A percentile compares a stretch with the other conserved stretches of the same genome.
phyloP scores from a whole-genome alignment of 495 filamentous ascomycete species.

The Tuber brumale region DNA sequence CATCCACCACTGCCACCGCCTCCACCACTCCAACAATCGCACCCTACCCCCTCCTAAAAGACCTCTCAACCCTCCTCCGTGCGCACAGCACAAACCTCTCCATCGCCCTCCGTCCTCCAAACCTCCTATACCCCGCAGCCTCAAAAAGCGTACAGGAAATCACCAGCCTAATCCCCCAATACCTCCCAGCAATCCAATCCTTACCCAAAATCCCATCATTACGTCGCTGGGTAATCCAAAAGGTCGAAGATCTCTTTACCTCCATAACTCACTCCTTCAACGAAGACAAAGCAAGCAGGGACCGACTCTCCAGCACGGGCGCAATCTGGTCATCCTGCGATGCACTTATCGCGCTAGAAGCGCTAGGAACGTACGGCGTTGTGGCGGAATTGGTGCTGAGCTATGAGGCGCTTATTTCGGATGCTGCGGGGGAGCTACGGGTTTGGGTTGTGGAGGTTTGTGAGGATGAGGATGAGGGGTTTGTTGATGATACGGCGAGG shows the following conservation, averaged over 20 bases:
- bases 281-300: conserved; percentile 19
- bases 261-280: conserved; percentile 29
- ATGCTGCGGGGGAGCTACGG: conserved; percentile 60
- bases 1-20: not conserved
- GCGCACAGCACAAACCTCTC: conserved; percentile 41
- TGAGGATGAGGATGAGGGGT: conserved; percentile 5
- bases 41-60: not conserved
- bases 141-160: conserved; percentile 30
- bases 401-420: conserved; percentile 54
- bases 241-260: conserved; percentile 28
- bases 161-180: conserved; percentile 27
- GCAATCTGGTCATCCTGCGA: conserved; percentile 52
- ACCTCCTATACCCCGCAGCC: conserved; percentile 33
- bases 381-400: conserved; percentile 46
- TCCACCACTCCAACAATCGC: not conserved
- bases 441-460: conserved; percentile 44
- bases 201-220: conserved; percentile 17
- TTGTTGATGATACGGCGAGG: not conserved
- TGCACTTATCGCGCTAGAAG: conserved; percentile 46
- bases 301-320: conserved; percentile 33
- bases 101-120: conserved; percentile 38
- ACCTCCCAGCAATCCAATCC: conserved; percentile 26
- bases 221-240: conserved; percentile 9
- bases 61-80: conserved; percentile 20
- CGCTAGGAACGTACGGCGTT: conserved; percentile 51